phyloP scores from a whole-genome alignment of 805 yeast genomes.

The Jamesozyma spencerorum region DNA sequence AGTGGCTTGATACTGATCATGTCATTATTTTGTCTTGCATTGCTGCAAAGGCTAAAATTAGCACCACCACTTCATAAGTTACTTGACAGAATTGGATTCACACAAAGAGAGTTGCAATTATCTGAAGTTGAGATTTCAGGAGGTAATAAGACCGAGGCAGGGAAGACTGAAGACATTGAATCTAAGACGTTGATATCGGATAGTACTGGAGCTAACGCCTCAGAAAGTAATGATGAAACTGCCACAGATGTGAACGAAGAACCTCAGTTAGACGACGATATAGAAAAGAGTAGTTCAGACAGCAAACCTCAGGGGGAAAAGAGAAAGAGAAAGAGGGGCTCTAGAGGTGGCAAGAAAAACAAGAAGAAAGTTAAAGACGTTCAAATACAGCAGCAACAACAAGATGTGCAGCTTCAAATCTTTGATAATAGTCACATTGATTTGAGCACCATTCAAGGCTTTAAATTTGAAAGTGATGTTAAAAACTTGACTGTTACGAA shows the following conservation, averaged over 20 bases:
- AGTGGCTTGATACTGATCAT: conserved; percentile 33
- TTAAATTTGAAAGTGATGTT: conserved; percentile 26
- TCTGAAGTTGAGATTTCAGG: conserved; percentile 8
- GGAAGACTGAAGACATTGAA: background rate
- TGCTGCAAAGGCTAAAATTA: conserved; percentile 25
- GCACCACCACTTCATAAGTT: conserved; percentile 28
- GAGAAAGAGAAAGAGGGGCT: conserved; percentile 70
- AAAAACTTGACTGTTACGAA: conserved; percentile 57
- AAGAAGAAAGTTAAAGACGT: conserved; percentile 12
- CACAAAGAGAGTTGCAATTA: background rate
- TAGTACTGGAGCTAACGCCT: background rate
- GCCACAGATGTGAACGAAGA: background rate
- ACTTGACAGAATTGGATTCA: conserved; percentile 28
- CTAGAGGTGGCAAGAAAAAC: conserved; percentile 69
- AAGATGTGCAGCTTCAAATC: background rate
- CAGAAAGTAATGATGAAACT: conserved; percentile 5
- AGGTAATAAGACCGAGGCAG: background rate
- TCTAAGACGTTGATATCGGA: background rate
- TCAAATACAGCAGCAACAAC: background rate
- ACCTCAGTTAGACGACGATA: background rate
- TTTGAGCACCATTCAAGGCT: conserved; percentile 3
- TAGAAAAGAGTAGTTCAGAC: background rate
- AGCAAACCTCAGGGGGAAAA: conserved; percentile 10
- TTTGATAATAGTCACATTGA: background rate
- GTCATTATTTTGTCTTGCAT: conserved; percentile 22